phyloP scores from a whole-genome alignment of 192 early-diverging fungal genomes.

The Podila epicladia region DNA sequence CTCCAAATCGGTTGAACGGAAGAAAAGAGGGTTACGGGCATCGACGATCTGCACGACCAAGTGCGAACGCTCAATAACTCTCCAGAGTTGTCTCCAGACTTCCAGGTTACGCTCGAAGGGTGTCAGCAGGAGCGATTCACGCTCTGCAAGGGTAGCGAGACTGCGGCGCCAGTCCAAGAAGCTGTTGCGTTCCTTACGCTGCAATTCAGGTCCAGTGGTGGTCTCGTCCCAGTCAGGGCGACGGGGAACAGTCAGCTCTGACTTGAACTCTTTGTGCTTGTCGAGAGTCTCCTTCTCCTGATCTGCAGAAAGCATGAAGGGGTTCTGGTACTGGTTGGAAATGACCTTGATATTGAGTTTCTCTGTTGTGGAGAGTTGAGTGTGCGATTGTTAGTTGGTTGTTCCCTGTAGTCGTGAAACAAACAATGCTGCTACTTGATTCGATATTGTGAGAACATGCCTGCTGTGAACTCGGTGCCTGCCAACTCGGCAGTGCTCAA shows the following conservation, averaged over 20 bases:
- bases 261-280: constrained; percentile 81
- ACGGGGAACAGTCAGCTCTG: constrained; percentile 85
- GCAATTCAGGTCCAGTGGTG: constrained; percentile 85
- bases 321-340: constrained; percentile 76
- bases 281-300: constrained; percentile 82
- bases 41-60: constrained; percentile 99
- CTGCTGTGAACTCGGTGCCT: constrained; percentile 93
- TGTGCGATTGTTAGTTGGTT: constrained; percentile 3
- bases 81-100: constrained; percentile 99
- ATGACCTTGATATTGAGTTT: constrained; percentile 87
- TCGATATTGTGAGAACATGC: constrained; percentile 30
- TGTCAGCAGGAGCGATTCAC: constrained; percentile 92
- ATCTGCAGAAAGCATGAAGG: constrained; percentile 81
- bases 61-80: constrained; percentile 96
- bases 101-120: constrained; percentile 99
- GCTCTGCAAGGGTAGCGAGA: constrained; percentile 90
- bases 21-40: constrained; percentile 94
- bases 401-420: neutral
- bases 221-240: constrained; percentile 87
- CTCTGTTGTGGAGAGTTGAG: constrained; percentile 53
- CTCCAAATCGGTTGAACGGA: constrained; percentile 89
- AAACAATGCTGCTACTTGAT: too few species aligned
- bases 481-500: constrained; percentile 94
- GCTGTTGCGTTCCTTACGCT: constrained; percentile 81
- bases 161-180: constrained; percentile 95